Evolutionary conservation across 305 asterid species (phyloP).

Genomic region (Solanum hybrid): DNA sequence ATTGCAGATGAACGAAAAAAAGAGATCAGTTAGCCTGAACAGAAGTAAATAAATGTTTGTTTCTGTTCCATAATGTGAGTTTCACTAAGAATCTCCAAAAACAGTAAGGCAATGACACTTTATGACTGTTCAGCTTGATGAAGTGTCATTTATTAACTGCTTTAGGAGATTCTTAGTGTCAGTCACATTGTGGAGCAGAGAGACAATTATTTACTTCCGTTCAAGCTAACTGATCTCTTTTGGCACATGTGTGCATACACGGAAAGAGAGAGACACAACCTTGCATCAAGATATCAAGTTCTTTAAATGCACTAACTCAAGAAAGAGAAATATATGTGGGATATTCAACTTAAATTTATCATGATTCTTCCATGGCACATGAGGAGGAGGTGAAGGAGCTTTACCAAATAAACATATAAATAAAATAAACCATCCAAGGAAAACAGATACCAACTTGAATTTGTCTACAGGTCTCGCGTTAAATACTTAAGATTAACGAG

Average conservation of each 20-base stretch:
- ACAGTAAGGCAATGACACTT: neutral
- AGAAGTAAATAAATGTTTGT: neutral
- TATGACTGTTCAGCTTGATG: neutral
- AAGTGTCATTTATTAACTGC: neutral
- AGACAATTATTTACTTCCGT: neutral
- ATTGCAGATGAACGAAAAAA: neutral
- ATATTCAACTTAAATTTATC: neutral
- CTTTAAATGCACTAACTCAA: neutral
- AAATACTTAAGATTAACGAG: constrained; percentile 7
- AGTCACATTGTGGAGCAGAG: neutral
- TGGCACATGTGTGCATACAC: neutral
- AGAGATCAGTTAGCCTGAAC: neutral
- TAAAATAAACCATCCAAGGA: neutral
- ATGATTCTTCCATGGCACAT: neutral
- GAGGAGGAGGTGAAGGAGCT: neutral
- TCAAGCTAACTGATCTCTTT: neutral
- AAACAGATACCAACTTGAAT: neutral
- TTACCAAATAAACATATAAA: neutral
- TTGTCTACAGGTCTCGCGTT: neutral
- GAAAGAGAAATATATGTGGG: neutral
- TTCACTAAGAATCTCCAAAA: neutral
- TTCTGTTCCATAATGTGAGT: neutral
- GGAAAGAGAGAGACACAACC: neutral
- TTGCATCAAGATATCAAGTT: neutral
- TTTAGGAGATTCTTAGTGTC: neutral